Conservation (phyloP, 202 grass and related monocot species). For the Eragrostis tef region DNA sequence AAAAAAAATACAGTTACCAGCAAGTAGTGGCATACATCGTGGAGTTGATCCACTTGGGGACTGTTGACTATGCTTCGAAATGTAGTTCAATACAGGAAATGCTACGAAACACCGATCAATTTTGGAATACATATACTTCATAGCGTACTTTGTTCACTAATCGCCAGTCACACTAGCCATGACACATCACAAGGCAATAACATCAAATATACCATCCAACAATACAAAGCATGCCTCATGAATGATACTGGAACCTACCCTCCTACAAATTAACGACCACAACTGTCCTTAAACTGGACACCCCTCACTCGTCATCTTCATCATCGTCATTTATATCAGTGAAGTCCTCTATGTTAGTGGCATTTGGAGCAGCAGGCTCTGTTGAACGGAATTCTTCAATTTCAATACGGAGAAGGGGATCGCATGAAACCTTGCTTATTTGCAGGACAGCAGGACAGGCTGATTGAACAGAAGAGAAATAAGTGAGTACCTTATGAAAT, state of each 20-base stretch:
- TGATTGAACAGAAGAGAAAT: conserved; percentile 36
- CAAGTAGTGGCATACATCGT: background rate
- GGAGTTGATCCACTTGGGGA: background rate
- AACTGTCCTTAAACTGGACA: background rate
- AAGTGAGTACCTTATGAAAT: conserved; percentile 21
- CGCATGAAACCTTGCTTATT: conserved; percentile 59
- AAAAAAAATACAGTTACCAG: background rate
- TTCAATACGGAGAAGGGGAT: conserved; percentile 66
- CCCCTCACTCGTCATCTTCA: conserved; percentile 35
- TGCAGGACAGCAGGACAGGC: conserved; percentile 65
- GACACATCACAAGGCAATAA: background rate
- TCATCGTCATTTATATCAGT: conserved; percentile 56
- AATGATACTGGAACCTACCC: background rate
- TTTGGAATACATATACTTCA: background rate
- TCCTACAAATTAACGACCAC: background rate
- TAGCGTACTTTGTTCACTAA: background rate
- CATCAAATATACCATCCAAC: background rate
- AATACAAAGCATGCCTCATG: background rate
- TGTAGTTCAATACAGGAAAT: background rate
- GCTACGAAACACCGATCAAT: background rate
- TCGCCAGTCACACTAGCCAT: background rate
- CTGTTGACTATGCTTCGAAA: background rate
- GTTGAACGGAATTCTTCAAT: conserved; percentile 73
- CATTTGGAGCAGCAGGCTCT: conserved; percentile 24
- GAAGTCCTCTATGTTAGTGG: conserved; percentile 66